A percentile compares a stretch with the other conserved stretches of the same genome.
Evolutionary conservation across 441 rosid genomes (phyloP).

Genomic region (Erysimum cheiri): DNA sequence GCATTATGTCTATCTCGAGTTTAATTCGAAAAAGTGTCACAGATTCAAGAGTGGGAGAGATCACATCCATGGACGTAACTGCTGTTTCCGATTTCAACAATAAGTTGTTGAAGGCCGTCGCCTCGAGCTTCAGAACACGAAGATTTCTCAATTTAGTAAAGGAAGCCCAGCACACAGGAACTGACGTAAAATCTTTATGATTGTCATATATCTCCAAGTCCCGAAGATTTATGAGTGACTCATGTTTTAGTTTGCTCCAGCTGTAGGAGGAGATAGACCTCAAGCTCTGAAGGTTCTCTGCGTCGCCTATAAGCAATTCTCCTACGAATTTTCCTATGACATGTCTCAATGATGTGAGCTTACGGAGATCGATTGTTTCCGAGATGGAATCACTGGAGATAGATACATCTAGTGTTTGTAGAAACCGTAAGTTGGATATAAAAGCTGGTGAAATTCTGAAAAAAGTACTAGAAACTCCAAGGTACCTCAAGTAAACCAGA

Average conservation of each 20-base stretch:
- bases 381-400: too few relatives aligned
- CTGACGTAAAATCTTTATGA: too few relatives aligned
- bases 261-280: neutral
- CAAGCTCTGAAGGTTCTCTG: conserved; percentile 25
- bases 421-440: conserved; percentile 3
- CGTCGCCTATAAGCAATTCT: neutral
- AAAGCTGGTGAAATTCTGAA: neutral
- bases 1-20: conserved; percentile 27
- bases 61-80: conserved; percentile 14
- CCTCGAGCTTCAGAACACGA: neutral
- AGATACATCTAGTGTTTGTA: conserved; percentile 30
- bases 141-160: neutral
- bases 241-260: conserved; percentile 1
- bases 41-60: conserved; percentile 11
- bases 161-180: neutral
- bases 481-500: conserved; percentile 41
- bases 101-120: neutral
- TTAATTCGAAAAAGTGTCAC: neutral
- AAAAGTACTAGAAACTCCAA: neutral
- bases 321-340: neutral
- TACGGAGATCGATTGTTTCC: conserved; percentile 1
- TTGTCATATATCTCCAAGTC: neutral
- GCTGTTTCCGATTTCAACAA: too few relatives aligned
- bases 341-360: conserved; percentile 28
- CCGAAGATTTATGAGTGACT: neutral